Evolutionary conservation across 1,284 basidiomycete genomes (phyloP).

Genomic region (Sporisorium exsertum): DNA sequence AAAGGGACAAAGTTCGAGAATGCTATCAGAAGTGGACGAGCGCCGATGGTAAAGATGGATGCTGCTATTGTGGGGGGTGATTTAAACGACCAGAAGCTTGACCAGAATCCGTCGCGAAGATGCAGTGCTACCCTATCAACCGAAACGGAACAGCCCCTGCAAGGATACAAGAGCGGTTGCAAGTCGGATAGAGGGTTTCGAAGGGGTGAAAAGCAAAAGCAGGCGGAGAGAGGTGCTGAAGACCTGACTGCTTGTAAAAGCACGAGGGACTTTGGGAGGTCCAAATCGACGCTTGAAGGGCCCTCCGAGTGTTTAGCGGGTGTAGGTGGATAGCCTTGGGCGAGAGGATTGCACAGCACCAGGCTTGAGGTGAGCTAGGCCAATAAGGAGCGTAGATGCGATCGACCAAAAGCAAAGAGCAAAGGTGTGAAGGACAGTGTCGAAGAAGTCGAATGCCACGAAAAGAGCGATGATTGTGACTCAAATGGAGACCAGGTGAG

Average conservation of each 20-base stretch:
- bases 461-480: neutral
- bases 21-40: neutral
- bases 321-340: neutral
- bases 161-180: neutral
- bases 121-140: conserved; percentile 4
- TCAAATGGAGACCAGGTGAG: neutral
- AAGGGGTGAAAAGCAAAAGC: neutral
- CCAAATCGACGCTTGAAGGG: neutral
- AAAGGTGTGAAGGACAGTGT: conserved; percentile 2
- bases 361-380: neutral
- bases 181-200: neutral
- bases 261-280: no score
- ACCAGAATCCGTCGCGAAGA: conserved; percentile 17
- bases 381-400: conserved; percentile 5
- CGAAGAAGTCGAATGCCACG: conserved; percentile 1
- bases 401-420: neutral
- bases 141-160: neutral
- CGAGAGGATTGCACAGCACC: neutral
- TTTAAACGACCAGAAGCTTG: conserved; percentile 19
- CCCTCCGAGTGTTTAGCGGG: neutral
- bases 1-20: conserved; percentile 2
- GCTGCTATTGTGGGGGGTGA: conserved; percentile 42
- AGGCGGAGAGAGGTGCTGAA: neutral
- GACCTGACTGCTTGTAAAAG: neutral
- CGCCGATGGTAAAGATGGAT: conserved; percentile 29